phyloP scores from a whole-genome alignment of 768 basidiomycete species.

The Artomyces pyxidatus region DNA sequence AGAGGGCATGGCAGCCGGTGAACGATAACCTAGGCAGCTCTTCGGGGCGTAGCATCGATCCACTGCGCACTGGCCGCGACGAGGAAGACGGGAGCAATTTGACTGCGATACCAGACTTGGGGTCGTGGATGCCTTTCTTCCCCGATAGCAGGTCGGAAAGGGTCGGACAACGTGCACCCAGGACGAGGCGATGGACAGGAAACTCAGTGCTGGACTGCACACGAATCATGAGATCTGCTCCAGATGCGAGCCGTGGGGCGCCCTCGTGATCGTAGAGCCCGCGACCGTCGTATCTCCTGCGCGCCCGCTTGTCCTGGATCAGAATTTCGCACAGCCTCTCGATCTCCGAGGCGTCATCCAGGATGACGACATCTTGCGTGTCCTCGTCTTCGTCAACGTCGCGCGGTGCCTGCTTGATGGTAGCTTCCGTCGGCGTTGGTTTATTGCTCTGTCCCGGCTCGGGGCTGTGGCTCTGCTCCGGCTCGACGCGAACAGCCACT shows the following conservation, averaged over 20 bases:
- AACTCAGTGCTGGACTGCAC: constrained; percentile 34
- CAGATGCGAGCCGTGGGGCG: constrained; percentile 27
- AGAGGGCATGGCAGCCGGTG: constrained; percentile 50
- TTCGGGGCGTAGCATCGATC: background rate
- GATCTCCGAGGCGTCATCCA: constrained; percentile 28
- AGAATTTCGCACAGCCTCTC: constrained; percentile 18
- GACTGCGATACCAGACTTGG: constrained; percentile 21
- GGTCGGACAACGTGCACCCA: constrained; percentile 48
- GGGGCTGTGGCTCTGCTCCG: background rate
- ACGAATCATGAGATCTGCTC: constrained; percentile 56
- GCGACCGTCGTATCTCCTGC: background rate
- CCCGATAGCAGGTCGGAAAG: constrained; percentile 38
- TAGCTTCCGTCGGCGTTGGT: background rate
- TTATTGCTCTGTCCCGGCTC: background rate
- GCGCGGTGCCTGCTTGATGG: background rate
- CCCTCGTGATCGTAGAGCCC: constrained; percentile 2
- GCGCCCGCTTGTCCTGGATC: constrained; percentile 5
- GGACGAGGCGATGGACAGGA: constrained; percentile 59
- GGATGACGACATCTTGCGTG: constrained; percentile 24
- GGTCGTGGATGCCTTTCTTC: constrained; percentile 4
- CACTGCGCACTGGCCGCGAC: too few species aligned
- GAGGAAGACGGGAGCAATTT: constrained; percentile 19
- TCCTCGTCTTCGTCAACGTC: constrained; percentile 16
- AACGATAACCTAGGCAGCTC: constrained; percentile 32
- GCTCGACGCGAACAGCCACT: constrained; percentile 2